A percentile compares a stretch with the other conserved stretches of the same genome.
Conservation (phyloP, 306 rosid genomes). For the Ochetophila trinervis region DNA sequence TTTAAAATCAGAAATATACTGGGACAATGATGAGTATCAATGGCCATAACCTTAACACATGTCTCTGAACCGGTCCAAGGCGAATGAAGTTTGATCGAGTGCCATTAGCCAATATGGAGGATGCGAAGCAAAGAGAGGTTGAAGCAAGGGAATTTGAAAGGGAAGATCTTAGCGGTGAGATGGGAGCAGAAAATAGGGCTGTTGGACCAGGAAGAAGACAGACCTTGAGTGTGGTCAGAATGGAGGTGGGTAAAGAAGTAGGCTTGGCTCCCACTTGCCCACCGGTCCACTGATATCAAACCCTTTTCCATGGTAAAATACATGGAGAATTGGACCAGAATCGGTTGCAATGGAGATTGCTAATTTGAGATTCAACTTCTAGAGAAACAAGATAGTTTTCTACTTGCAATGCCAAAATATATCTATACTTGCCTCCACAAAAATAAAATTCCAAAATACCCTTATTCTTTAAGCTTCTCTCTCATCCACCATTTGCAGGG, state of each 20-base stretch:
- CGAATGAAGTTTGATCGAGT: conserved; percentile 41
- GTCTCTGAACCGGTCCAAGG: conserved; percentile 29
- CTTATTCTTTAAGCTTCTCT: no score
- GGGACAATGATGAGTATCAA: conserved; percentile 73
- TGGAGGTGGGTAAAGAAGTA: conserved; percentile 79
- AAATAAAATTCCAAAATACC: no score
- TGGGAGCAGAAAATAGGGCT: conserved; percentile 63
- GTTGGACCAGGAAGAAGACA: conserved; percentile 56
- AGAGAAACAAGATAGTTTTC: no score
- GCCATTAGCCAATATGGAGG: conserved; percentile 40
- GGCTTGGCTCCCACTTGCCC: conserved; percentile 50
- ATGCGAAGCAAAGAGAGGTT: conserved; percentile 59
- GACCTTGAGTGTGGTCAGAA: conserved; percentile 68
- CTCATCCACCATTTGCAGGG: no score
- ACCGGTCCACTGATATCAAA: conserved; percentile 59
- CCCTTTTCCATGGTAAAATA: conserved; percentile 42
- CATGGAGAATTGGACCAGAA: neutral
- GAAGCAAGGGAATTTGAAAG: conserved; percentile 54
- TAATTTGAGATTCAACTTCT: no score
- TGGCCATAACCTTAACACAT: conserved; percentile 38
- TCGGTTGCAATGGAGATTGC: no score
- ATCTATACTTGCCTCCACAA: no score
- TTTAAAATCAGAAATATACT: conserved; percentile 28
- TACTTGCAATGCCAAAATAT: no score
- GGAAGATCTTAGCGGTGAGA: conserved; percentile 61